Evolutionary conservation across 768 basidiomycete genomes (phyloP).

Genomic region (Leucogyrophana mollusca): DNA sequence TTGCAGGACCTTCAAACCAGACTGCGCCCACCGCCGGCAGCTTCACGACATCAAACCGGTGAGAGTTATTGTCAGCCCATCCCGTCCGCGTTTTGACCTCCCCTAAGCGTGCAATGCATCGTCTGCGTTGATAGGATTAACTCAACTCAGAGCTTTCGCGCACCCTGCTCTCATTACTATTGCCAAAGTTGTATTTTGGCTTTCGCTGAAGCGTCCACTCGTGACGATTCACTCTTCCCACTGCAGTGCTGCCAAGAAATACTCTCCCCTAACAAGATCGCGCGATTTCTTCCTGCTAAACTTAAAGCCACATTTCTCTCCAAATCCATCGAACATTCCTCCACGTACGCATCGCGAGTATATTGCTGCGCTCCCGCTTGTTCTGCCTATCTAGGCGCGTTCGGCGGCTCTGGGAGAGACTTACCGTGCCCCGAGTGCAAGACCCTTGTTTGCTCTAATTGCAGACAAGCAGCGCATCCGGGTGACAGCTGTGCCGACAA

Average conservation of each 20-base stretch:
- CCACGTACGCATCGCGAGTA: conserved; percentile 39
- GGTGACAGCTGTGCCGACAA: conserved; percentile 42
- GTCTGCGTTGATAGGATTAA: conserved; percentile 39
- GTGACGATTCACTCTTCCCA: conserved; percentile 53
- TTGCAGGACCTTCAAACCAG: no score
- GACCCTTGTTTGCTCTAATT: conserved; percentile 41
- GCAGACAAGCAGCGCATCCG: conserved; percentile 47
- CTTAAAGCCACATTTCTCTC: conserved; percentile 32
- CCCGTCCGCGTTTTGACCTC: no score
- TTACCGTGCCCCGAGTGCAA: conserved; percentile 42
- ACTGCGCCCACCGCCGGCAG: no score
- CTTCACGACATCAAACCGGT: no score
- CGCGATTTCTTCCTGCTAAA: conserved; percentile 26
- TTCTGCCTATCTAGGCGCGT: conserved; percentile 51
- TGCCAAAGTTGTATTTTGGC: conserved; percentile 42
- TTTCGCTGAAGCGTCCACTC: conserved; percentile 40
- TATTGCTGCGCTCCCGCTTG: conserved; percentile 50
- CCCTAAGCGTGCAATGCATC: conserved; percentile 33
- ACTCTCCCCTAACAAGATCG: conserved; percentile 27
- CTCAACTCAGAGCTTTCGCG: conserved; percentile 26
- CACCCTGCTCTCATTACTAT: conserved; percentile 47
- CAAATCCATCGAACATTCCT: conserved; percentile 48
- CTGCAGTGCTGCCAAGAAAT: conserved; percentile 47
- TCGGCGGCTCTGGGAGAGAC: conserved; percentile 14
- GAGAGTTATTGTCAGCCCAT: no score